A percentile compares a stretch with the other conserved stretches of the same genome.
Evolutionary conservation across 805 yeast species (phyloP).

Genomic region (Ogataea nakhonphanomensis): DNA sequence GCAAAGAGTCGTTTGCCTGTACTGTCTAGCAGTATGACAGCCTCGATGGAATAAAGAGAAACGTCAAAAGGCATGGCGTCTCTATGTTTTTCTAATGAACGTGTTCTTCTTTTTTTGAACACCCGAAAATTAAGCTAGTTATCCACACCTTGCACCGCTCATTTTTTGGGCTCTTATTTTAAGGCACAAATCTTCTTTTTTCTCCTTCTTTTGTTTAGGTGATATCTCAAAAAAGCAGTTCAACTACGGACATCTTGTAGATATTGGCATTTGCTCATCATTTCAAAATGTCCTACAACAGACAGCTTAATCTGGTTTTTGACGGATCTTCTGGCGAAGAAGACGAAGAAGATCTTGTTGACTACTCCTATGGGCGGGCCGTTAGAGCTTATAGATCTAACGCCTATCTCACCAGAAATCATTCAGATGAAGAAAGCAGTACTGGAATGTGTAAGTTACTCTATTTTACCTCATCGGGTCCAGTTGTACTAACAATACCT

Average conservation of each 20-base stretch:
- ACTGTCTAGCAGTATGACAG: conserved; percentile 75
- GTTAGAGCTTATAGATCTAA: conserved; percentile 2
- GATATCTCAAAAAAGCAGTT: not conserved
- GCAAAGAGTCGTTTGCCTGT: conserved; percentile 79
- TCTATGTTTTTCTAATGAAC: conserved; percentile 2
- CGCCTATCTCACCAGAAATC: conserved; percentile 4
- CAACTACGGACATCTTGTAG: not conserved
- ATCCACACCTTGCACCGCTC: conserved; percentile 2
- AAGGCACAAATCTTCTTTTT: not conserved
- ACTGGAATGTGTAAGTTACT: conserved; percentile 16
- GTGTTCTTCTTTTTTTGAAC: conserved; percentile 5
- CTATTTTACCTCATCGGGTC: not conserved
- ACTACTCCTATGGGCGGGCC: conserved; percentile 3
- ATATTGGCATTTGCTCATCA: not conserved
- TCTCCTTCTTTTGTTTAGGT: conserved; percentile 10
- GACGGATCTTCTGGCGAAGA: conserved; percentile 21
- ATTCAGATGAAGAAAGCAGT: conserved; percentile 11
- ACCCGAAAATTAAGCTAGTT: not conserved
- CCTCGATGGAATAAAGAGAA: conserved; percentile 78
- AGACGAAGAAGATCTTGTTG: conserved; percentile 12
- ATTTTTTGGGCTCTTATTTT: conserved; percentile 1
- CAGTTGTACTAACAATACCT: conserved; percentile 5
- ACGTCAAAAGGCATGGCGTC: conserved; percentile 27
- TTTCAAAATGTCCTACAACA: conserved; percentile 19
- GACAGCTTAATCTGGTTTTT: conserved; percentile 18